Base-by-base conservation (phyloP, 768 basidiomycete species). In the Vishniacozyma victoriae region DNA sequence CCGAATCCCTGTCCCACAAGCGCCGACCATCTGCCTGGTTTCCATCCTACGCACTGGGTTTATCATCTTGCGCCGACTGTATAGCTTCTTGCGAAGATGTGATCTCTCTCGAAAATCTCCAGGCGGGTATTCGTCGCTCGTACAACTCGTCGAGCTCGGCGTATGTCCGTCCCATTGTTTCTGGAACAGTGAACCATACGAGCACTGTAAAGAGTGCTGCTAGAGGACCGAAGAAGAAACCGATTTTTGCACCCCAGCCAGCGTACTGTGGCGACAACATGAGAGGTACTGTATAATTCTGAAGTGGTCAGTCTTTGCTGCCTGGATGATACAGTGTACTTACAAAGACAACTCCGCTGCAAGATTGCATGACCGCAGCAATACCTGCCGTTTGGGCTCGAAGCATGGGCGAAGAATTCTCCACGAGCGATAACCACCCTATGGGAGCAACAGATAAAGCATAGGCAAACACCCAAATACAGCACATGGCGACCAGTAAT, bases 61-160 rank as follows among this genome's bases (percentile, higher is more conserved):
- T n/a, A n/a, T n/a, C n/a, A n/a, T n/a, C n/a, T n/a, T n/a, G n/a
- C n/a, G n/a, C n/a, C n/a, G n/a, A n/a, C n/a, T n/a, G n/a, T n/a
- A n/a, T n/a, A n/a, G n/a, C n/a, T 33, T 33, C 29, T n/a, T 33
- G 29, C 9, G n/a, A 9, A 33, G 29, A 33, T 9, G 29, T 9
- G 9, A 33, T n/a, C 9, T 33, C 9, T 18, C 16, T 13, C 35
- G 40, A 44, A 40, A 60, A 60, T 19, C 39, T 35, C 42, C 59
- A 49, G 37, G 59, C 59, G 5, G 48, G 45, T 15, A 60, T 50
- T 13, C 35, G 29, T 20, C 59, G 50, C 19, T 52, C 51, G 44
- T 56, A 60, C 6, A 60, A 55, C 51, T 60, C 59, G 39, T 60
- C 59, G 15, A 60, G 31, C 47, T 60, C 59, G 18, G 23, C 25